Evolutionary conservation across 345 rosid genomes (phyloP), one percentile per base, ranked within the genome.

Genomic region (Punica granatum): DNA sequence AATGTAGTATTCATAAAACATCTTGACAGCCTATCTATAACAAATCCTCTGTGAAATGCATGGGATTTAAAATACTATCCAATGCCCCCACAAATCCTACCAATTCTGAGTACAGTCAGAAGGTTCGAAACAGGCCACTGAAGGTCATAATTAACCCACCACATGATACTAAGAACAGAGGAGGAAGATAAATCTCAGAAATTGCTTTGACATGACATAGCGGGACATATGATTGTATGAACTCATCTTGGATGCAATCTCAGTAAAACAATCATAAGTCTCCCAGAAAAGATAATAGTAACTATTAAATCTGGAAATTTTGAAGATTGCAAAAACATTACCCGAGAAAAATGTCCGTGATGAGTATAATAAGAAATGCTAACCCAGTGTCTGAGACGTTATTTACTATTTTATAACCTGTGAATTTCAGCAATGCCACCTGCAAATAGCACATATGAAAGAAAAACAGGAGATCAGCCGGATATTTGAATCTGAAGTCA

Each of bases 351-450:
- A 86, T 89, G 75, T 90, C 97, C 26, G 94, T 81, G 61, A 85
- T 70, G 30, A 87, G 84, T 78, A 90, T 89, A 77, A 93, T 89
- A 66, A 87, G 81, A 75, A 93, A 85, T 62, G 98, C 98, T 77
- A 89, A 90, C 76, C 96, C 97, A 21, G 90, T 78, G 81, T 90
- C 97, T 14, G 97, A 85, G 42, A 89, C 71, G 79, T 89, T 93
- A 77, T 80, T 87, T 73, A 93, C 34, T 70, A 93, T 74, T 74
- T 93, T 90, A 73, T 86, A 86, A 66, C 98, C 97, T 1, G 98
- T 81, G 85, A 93, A 93, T 71, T 90, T 93, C 83, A 93, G 80
- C 87, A 93, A 82, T 66, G 97, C 90, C 77, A 86, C 94, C 97
- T 90, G 94, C 79, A 75, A 66, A 70, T 70, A 44, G 42, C 18